These are phyloP conservation scores for Rhizophagus sp. DNA, from an alignment of 192 early-diverging fungal genomes.

Conservation along the genomic window DNA sequence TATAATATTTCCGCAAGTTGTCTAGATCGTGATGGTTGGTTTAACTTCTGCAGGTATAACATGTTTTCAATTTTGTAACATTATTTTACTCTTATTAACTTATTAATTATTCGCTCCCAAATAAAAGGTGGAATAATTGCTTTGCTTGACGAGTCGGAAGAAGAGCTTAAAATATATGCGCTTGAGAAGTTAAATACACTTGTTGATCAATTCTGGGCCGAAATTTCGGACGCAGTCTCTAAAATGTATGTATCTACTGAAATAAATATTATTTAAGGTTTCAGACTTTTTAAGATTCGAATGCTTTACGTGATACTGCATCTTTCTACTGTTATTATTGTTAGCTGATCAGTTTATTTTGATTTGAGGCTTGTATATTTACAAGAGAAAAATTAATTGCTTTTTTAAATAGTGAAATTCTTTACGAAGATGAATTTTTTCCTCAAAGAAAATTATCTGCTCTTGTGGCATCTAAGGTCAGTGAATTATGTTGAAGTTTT, in stretches of 20 bases:
- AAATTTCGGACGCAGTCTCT: slow-evolving; percentile 90
- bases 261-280: not conserved
- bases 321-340: not conserved
- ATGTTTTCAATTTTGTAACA: not conserved
- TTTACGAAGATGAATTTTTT: slow-evolving; percentile 91
- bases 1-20: too few species aligned
- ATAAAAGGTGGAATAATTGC: slow-evolving; percentile 84
- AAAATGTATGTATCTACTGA: slow-evolving; percentile 69
- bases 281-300: not conserved
- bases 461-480: slow-evolving; percentile 93
- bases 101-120: not conserved
- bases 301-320: not conserved
- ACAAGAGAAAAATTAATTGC: not conserved
- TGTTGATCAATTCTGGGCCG: slow-evolving; percentile 97
- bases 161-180: slow-evolving; percentile 91
- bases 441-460: slow-evolving; percentile 86
- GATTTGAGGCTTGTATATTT: too few species aligned
- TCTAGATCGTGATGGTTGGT: slow-evolving; percentile 36
- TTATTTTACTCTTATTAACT: not conserved
- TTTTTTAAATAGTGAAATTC: slow-evolving; percentile 72
- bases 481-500: not conserved
- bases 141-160: slow-evolving; percentile 89
- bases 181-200: slow-evolving; percentile 86
- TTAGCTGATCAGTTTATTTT: not conserved
- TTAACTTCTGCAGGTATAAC: slow-evolving; percentile 45